These are phyloP conservation scores for Phytopythium vexans DNA, from an alignment of 352 stramenopile species.

Conservation along the genomic window DNA sequence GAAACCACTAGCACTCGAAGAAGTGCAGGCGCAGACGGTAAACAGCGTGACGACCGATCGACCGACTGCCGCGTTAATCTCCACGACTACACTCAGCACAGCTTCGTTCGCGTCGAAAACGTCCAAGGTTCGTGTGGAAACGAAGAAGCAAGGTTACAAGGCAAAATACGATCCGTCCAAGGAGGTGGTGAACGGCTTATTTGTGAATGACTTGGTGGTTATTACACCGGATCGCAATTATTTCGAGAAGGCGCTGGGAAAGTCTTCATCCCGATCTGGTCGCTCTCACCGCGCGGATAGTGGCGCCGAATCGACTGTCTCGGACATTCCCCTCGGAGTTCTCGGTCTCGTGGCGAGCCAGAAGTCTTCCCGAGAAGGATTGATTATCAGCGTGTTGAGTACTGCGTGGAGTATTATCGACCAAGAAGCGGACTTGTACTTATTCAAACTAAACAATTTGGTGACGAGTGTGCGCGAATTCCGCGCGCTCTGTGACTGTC, in stretches of 20 bases:
- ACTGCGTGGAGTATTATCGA: conserved; percentile 52
- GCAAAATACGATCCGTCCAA: conserved; percentile 21
- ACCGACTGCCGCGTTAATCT: conserved; percentile 44
- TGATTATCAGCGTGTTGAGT: conserved; percentile 62
- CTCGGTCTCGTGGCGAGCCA: conserved; percentile 78
- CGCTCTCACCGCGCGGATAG: not conserved
- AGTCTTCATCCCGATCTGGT: conserved; percentile 4
- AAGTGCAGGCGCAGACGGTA: conserved; percentile 87
- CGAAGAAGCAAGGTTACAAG: conserved; percentile 36
- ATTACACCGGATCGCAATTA: conserved; percentile 53
- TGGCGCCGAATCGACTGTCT: conserved; percentile 2
- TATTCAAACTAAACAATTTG: conserved; percentile 88
- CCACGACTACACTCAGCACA: conserved; percentile 33
- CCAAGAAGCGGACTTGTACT: conserved; percentile 43
- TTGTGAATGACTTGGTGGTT: conserved; percentile 79
- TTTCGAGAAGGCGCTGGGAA: conserved; percentile 36
- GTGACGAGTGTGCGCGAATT: conserved; percentile 88
- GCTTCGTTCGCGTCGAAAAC: conserved; percentile 59
- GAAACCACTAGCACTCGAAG: conserved; percentile 80
- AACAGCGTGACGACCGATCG: conserved; percentile 74
- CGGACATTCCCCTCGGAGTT: conserved; percentile 31
- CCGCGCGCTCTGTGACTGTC: conserved; percentile 78
- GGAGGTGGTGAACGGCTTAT: conserved; percentile 45
- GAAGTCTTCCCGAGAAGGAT: conserved; percentile 61
- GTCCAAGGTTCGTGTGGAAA: conserved; percentile 68